Evolutionary conservation across 2,329 filamentous ascomycete species (phyloP), one percentile per base, ranked within the genome.

Genomic region (Claviceps sp.): DNA sequence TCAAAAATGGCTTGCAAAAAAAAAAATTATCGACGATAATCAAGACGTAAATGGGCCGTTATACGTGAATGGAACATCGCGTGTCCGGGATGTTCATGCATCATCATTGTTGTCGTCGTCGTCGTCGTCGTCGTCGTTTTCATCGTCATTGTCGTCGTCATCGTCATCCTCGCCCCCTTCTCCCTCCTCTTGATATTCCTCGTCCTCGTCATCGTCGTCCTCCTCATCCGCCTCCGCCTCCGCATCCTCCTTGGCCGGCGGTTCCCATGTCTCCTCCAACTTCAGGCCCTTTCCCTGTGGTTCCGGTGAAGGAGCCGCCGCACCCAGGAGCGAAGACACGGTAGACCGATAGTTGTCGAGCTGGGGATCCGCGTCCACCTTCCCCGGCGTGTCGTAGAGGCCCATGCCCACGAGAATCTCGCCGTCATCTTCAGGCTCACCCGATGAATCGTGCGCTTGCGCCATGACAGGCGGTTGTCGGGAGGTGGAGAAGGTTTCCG

Each of bases 371-470:
- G 70, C 67, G 7, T 73, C 66, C 43, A 66, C 60, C 60, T 78
- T 77, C 52, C 82, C 83, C 0, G 85, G 85, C 4, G 78, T 71
- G 60, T 88, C 86, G 65, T 93, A 93, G 0, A 93, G 76, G 0
- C 87, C 87, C 77, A 93, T 84, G 20, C 86, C 86, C n/a, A 89
- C 76, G 1, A 91, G 74, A 54, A 88, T 84, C 60, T 89, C 85
- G 40, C 81, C 84, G 46, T 79, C 79, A 30, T 80, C 79, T 47
- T 78, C 72, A 11, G 69, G 62, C 41, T 79, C 73, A 37, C 76
- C 73, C 24, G 79, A 65, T 5, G 74, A 58, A 52, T 75, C 69
- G 55, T 74, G 78, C 11, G 71, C 65, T 48, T 81, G 75, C 11
- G 74, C 65, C 37, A 73, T 63, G 9, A 73, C 62, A 14, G 73